These are phyloP conservation scores for Nakazawaea siamensis DNA, from an alignment of 805 yeast species.

Conservation along the genomic window DNA sequence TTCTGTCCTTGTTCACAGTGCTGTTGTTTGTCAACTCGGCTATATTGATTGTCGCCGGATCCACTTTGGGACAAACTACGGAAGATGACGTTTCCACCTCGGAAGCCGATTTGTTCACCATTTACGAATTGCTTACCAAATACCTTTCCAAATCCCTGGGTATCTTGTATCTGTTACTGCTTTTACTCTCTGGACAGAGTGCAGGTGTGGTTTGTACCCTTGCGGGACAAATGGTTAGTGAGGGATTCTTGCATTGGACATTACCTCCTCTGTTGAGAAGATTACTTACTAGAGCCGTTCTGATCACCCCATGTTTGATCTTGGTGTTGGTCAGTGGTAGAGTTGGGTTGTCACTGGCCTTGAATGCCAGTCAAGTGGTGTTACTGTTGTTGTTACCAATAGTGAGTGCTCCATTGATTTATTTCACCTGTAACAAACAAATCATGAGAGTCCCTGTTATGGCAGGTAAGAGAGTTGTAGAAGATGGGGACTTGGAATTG, in stretches of 20 bases:
- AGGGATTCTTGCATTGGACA: conserved; percentile 83
- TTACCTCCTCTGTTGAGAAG: conserved; percentile 76
- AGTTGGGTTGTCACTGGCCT: conserved; percentile 59
- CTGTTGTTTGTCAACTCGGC: conserved; percentile 86
- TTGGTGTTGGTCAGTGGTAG: conserved; percentile 69
- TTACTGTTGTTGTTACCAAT: conserved; percentile 78
- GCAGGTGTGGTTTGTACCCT: conserved; percentile 92
- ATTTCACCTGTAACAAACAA: conserved; percentile 62
- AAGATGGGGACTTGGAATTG: too few relatives aligned
- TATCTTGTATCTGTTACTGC: conserved; percentile 74
- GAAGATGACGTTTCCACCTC: conserved; percentile 40
- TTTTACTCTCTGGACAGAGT: conserved; percentile 78
- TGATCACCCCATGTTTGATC: conserved; percentile 73
- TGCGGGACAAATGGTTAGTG: conserved; percentile 88
- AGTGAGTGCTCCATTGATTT: conserved; percentile 76
- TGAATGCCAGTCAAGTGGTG: conserved; percentile 82
- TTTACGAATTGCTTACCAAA: conserved; percentile 53
- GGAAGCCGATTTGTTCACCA: conserved; percentile 79
- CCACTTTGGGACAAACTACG: conserved; percentile 61
- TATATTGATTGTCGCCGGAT: conserved; percentile 74
- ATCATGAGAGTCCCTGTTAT: conserved; percentile 61
- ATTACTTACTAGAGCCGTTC: conserved; percentile 64
- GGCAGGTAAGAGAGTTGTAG: too few relatives aligned
- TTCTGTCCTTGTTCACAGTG: conserved; percentile 62
- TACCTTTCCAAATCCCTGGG: conserved; percentile 74